These are phyloP conservation scores for Fusarium nematophilum DNA, from an alignment of 2,329 filamentous ascomycete genomes.

Conservation along the genomic window DNA sequence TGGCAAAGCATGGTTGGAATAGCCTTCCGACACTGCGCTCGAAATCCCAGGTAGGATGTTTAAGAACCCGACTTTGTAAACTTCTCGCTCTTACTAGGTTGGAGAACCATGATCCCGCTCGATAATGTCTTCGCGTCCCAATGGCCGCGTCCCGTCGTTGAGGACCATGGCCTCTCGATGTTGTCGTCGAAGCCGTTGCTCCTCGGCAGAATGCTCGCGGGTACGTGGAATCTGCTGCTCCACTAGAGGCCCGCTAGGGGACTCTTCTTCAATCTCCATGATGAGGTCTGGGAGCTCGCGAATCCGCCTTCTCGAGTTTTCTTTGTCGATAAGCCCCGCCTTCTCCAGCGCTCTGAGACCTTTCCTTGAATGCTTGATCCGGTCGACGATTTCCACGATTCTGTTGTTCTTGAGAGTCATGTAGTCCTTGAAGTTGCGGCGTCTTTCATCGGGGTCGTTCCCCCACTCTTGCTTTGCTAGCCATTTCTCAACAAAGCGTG, in stretches of 20 bases:
- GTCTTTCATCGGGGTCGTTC: constrained; percentile 61
- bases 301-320: constrained; percentile 44
- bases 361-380: constrained; percentile 59
- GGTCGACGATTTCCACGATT: constrained; percentile 64
- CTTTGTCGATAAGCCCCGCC: constrained; percentile 59
- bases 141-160: constrained; percentile 82
- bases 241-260: constrained; percentile 33
- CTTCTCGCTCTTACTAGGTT: constrained; percentile 12
- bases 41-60: not conserved
- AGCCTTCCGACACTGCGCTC: not conserved
- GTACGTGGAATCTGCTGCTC: constrained; percentile 48
- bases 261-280: constrained; percentile 49
- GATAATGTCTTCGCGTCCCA: constrained; percentile 82
- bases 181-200: constrained; percentile 78
- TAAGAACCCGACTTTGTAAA: constrained; percentile 1
- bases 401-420: constrained; percentile 61
- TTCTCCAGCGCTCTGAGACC: constrained; percentile 65
- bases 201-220: constrained; percentile 69
- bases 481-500: constrained; percentile 78
- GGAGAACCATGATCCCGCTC: constrained; percentile 66
- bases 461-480: constrained; percentile 80
- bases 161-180: constrained; percentile 91
- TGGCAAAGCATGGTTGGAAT: too few relatives aligned
- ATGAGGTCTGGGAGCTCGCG: constrained; percentile 48
- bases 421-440: constrained; percentile 65